Base-by-base conservation (phyloP, 2,329 filamentous ascomycete genomes). In the Colletotrichum somersetense region DNA sequence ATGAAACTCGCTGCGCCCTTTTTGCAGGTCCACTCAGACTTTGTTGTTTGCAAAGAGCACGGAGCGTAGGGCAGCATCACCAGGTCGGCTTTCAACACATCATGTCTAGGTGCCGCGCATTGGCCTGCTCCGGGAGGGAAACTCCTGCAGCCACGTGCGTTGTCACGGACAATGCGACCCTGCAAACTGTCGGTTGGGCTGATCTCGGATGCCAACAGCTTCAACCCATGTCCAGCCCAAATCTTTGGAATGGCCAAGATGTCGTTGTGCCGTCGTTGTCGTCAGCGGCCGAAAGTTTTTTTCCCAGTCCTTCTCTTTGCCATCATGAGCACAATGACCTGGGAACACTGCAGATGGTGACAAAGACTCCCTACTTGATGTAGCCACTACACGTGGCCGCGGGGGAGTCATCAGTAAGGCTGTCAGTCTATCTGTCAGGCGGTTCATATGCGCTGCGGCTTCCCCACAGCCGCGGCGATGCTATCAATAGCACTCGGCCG, bases 1-100 rank as follows among this genome's bases (percentile, higher is more conserved):
- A 73, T 81, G 80, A 81, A 81, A 81, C 80, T 67, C 70, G 75
- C 71, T 77, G 73, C 72, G 74, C 72, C 74, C 76, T 66, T 67
- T 61, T 71, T 52, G 33, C 52, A 62, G 71, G 62, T 52, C 62
- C 70, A 56, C 62, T 26, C 46, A 42, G 38, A 46, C 42, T 42
- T 48, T 58, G 52, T 58, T 61, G 46, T 23, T 44, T 48, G 65
- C 46, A 64, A 5, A 63, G 59, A 38, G 40, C 59, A 50, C 62
- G 42, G 66, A 72, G 66, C 53, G 56, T 68, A 26, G 53, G 53
- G 59, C 53, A 63, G 44, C 30, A 33, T 56, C 52, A 44, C 64
- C 62, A 46, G 44, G 2, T 46, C 44, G 44, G 44, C 44, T 46
- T 44, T 38, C 38, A 38, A 68, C 65, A 68, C n/a, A 33, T 48